Evolutionary conservation across 169 alveolate genomes (phyloP).

Genomic region (Miamiensis avidus): DNA sequence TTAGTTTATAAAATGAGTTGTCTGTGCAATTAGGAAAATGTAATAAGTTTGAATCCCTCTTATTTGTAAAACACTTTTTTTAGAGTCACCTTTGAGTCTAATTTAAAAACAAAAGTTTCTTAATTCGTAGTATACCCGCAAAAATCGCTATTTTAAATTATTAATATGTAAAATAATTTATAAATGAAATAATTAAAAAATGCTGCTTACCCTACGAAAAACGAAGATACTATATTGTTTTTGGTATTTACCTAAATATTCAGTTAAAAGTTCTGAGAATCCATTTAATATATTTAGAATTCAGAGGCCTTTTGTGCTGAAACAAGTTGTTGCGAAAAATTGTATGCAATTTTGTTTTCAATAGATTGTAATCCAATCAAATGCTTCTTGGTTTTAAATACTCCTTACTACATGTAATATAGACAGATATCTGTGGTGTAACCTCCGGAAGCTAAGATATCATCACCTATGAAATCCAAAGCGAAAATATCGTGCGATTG

Average conservation of each 20-base stretch:
- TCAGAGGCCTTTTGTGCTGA: neutral
- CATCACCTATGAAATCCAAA: neutral
- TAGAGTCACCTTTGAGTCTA: neutral
- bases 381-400: neutral
- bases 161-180: neutral
- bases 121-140: neutral
- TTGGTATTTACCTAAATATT: neutral
- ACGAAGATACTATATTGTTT: neutral
- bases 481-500: conserved; percentile 21
- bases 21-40: neutral
- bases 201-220: neutral
- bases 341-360: neutral
- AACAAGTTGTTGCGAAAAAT: neutral
- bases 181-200: too few relatives aligned
- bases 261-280: neutral
- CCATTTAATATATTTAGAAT: neutral
- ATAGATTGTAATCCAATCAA: neutral
- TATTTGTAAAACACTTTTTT: neutral
- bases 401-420: neutral
- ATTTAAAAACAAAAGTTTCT: neutral
- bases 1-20: too few relatives aligned
- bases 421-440: conserved; percentile 11
- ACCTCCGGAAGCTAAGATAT: conserved; percentile 19
- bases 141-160: neutral
- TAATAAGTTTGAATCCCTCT: neutral